Evolutionary conservation across 805 yeast genomes (phyloP).

Genomic region (Clavispora asparagi): DNA sequence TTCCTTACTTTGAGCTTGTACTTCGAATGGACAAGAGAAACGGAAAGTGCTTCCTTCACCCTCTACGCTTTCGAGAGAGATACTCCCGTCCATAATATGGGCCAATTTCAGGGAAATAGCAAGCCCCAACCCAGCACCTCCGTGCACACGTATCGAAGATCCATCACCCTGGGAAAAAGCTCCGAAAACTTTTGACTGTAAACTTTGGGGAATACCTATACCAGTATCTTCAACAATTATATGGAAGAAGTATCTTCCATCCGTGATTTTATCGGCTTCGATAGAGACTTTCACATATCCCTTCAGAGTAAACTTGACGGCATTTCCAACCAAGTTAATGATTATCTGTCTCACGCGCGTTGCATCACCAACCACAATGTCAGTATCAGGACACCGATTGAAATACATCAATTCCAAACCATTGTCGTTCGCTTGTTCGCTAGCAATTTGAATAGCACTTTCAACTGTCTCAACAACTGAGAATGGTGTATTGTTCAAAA

Average conservation of each 20-base stretch:
- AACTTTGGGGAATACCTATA: conserved; percentile 45
- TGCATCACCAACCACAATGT: conserved; percentile 41
- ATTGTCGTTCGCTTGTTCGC: conserved; percentile 42
- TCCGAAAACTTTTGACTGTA: conserved; percentile 43
- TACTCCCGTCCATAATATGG: conserved; percentile 45
- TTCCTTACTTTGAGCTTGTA: conserved; percentile 16
- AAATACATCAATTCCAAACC: conserved; percentile 42
- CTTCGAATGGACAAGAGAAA: conserved; percentile 30
- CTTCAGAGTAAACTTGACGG: conserved; percentile 43
- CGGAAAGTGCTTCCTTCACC: conserved; percentile 44
- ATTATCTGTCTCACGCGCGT: conserved; percentile 47
- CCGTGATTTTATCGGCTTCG: conserved; percentile 21
- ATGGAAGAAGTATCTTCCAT: conserved; percentile 32
- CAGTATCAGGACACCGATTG: conserved; percentile 36
- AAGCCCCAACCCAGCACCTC: conserved; percentile 50
- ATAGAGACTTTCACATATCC: conserved; percentile 41
- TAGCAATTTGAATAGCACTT: conserved; percentile 43
- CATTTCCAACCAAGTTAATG: conserved; percentile 49
- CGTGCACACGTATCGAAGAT: conserved; percentile 44
- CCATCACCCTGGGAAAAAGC: conserved; percentile 57
- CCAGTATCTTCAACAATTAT: conserved; percentile 47
- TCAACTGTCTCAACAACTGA: conserved; percentile 41
- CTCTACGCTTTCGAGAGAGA: conserved; percentile 41
- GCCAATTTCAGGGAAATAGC: conserved; percentile 45
- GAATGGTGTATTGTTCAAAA: conserved; percentile 39